These are phyloP conservation scores for Marchantia polymorpha DNA, from an alignment of 225 moss, liverwort and hornwort species.

Conservation along the genomic window DNA sequence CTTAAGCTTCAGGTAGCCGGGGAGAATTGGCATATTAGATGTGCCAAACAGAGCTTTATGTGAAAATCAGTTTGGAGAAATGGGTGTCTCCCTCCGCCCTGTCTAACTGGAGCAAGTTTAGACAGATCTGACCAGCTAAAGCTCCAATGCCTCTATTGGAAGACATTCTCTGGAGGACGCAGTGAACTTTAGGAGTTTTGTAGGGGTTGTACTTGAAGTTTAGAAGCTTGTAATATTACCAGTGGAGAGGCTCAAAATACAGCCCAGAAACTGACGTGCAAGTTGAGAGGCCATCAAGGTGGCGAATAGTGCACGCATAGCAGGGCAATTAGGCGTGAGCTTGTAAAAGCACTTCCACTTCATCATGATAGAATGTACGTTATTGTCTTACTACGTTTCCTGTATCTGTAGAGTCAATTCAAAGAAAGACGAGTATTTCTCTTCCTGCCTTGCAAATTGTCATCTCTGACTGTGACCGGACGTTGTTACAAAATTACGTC, in stretches of 20 bases:
- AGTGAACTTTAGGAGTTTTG: not conserved
- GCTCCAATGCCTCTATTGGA: not conserved
- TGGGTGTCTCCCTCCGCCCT: not conserved
- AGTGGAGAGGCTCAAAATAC: not conserved
- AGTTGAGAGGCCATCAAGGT: not conserved
- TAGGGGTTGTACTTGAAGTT: not conserved
- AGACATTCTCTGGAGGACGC: not conserved
- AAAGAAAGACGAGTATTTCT: too few species aligned
- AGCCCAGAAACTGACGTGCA: not conserved
- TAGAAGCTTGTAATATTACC: not conserved
- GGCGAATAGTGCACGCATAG: not conserved
- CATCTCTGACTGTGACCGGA: too few species aligned
- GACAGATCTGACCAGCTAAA: not conserved
- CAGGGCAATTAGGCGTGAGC: not conserved
- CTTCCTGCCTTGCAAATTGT: too few species aligned
- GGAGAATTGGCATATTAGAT: not conserved
- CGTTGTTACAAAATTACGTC: too few species aligned
- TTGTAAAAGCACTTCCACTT: not conserved
- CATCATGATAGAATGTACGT: not conserved
- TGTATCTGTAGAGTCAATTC: too few species aligned
- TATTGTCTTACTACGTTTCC: not conserved
- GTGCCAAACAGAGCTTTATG: not conserved
- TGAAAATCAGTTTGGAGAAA: not conserved
- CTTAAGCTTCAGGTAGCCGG: slow-evolving; percentile 18
- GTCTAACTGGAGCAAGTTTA: too few species aligned